A percentile compares a stretch with the other conserved stretches of the same genome.
Conservation (phyloP, 352 stramenopile genomes). For the Pythium volutum region DNA sequence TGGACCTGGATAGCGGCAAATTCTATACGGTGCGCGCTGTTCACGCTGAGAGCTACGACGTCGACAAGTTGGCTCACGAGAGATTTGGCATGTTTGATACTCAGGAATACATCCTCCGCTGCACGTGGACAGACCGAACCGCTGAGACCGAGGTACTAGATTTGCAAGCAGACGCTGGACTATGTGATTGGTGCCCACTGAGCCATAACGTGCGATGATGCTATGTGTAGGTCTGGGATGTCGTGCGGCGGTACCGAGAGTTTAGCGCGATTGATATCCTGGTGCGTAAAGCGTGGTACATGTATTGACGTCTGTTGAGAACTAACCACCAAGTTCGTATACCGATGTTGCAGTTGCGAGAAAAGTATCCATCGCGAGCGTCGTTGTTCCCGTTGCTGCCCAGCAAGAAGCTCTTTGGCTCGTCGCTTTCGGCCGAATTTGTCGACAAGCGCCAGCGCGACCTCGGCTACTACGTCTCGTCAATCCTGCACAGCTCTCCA, state of each 20-base stretch:
- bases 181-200: neutral
- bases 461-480: conserved; percentile 84
- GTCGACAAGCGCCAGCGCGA: conserved; percentile 86
- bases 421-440: conserved; percentile 80
- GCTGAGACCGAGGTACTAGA: conserved; percentile 19
- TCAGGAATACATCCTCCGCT: conserved; percentile 83
- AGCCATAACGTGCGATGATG: neutral
- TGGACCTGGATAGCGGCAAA: conserved; percentile 82
- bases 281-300: conserved; percentile 27
- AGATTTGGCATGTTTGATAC: neutral
- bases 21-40: conserved; percentile 70
- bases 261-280: conserved; percentile 86
- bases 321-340: neutral
- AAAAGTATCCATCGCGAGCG: conserved; percentile 80
- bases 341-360: conserved; percentile 44
- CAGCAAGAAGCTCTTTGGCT: conserved; percentile 88
- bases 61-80: neutral
- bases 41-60: neutral
- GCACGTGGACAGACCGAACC: conserved; percentile 47
- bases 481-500: conserved; percentile 76
- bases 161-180: neutral
- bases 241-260: conserved; percentile 79
- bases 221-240: conserved; percentile 64
- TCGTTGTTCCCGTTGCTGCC: conserved; percentile 71
- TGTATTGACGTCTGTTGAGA: neutral